A percentile compares a stretch with the other conserved stretches of the same genome.
Evolutionary conservation across 352 stramenopile species (phyloP).

Genomic region (Pythium pyrilobum): DNA sequence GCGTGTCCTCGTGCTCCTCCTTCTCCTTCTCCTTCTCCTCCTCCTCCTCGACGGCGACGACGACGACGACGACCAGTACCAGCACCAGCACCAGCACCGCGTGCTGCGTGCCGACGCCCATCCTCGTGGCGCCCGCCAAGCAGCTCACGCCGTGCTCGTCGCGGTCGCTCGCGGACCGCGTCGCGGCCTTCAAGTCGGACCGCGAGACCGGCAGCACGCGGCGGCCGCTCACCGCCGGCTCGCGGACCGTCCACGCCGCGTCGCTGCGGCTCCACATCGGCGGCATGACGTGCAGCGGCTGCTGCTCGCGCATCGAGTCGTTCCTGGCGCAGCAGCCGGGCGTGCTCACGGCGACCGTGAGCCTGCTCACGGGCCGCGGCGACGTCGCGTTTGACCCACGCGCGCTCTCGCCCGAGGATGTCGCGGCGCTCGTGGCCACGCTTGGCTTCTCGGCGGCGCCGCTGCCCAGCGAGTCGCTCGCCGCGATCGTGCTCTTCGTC

Average conservation of each 20-base stretch:
- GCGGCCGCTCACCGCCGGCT: too few species aligned
- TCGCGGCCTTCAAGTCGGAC: slow-evolving; percentile 39
- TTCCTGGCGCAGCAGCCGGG: slow-evolving; percentile 53
- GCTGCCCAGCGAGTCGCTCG: slow-evolving; percentile 41
- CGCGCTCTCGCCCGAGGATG: slow-evolving; percentile 41
- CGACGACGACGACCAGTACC: background rate
- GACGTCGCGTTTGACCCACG: slow-evolving; percentile 43
- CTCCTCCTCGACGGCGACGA: background rate
- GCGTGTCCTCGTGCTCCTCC: background rate
- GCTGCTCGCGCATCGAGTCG: slow-evolving; percentile 79
- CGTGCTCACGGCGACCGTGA: slow-evolving; percentile 11
- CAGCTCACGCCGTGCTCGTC: slow-evolving; percentile 3
- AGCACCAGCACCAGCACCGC: too few species aligned
- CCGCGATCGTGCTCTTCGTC: slow-evolving; percentile 50
- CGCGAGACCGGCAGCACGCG: slow-evolving; percentile 30
- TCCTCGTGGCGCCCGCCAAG: slow-evolving; percentile 3
- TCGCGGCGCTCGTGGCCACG: slow-evolving; percentile 54
- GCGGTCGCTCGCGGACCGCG: slow-evolving; percentile 3
- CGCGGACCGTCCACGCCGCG: too few species aligned
- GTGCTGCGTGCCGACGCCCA: slow-evolving; percentile 6
- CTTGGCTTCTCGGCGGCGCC: slow-evolving; percentile 70
- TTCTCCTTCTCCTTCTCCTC: background rate
- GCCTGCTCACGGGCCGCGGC: slow-evolving; percentile 48
- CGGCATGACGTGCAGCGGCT: slow-evolving; percentile 87
- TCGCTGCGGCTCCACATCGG: slow-evolving; percentile 53